Conservation (phyloP, 176 grass and related monocot genomes). For the Carex littledalei region DNA sequence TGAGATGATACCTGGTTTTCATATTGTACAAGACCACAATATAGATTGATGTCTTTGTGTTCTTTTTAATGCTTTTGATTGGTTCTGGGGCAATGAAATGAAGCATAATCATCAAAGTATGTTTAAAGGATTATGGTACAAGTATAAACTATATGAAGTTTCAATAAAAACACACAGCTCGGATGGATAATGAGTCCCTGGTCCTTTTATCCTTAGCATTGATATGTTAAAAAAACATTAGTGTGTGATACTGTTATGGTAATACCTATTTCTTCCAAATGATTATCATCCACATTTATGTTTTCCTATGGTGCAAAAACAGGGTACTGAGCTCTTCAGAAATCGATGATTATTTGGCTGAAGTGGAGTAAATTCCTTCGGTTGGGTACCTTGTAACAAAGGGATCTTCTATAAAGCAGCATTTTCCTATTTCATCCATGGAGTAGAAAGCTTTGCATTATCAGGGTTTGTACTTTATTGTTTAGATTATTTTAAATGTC, state of each 20-base stretch:
- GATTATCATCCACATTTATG: background rate
- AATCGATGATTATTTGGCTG: conserved; percentile 93
- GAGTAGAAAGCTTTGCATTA: background rate
- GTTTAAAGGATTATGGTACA: background rate
- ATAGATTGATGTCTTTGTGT: background rate
- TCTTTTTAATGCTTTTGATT: background rate
- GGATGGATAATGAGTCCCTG: background rate
- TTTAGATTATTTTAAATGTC: background rate
- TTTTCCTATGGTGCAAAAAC: conserved; percentile 18
- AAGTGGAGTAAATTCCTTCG: conserved; percentile 57
- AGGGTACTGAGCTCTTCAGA: conserved; percentile 80
- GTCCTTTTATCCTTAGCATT: background rate
- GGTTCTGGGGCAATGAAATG: background rate
- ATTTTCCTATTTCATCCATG: background rate
- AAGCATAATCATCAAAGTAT: background rate
- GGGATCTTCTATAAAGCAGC: background rate
- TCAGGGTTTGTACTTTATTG: background rate
- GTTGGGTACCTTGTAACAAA: background rate
- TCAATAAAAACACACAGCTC: background rate
- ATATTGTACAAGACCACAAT: background rate
- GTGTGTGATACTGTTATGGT: background rate
- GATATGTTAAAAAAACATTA: background rate
- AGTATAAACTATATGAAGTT: background rate
- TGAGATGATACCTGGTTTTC: background rate
- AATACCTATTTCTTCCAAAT: background rate